Conservation (phyloP, 2,329 filamentous ascomycete species). For the Botrytis fabae region DNA sequence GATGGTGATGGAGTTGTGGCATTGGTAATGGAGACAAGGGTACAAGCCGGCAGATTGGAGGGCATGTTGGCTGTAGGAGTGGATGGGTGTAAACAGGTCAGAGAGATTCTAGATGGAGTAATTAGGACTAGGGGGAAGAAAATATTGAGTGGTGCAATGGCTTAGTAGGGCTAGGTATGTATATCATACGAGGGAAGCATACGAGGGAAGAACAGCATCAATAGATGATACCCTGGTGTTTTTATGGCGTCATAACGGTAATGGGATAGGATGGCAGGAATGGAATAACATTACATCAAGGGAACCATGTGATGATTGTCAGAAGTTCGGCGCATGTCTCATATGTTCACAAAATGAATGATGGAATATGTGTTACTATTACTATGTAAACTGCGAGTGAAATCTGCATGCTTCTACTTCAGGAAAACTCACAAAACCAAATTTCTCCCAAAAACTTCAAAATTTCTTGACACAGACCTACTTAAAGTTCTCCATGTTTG, state of each 20-base stretch:
- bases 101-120: conserved; percentile 76
- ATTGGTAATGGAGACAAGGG: conserved; percentile 81
- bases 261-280: conserved; percentile 2
- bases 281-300: neutral
- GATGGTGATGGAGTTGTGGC: conserved; percentile 73
- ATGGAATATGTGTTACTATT: conserved; percentile 5
- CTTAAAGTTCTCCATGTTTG: conserved; percentile 25
- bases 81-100: conserved; percentile 86
- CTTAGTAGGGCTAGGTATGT: neutral
- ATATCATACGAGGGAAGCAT: neutral
- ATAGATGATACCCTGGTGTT: conserved; percentile 26
- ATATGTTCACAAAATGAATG: neutral
- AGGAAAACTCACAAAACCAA: neutral
- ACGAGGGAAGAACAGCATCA: conserved; percentile 19
- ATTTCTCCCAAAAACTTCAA: neutral
- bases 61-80: conserved; percentile 91
- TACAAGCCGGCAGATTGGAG: conserved; percentile 80
- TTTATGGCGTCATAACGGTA: conserved; percentile 21
- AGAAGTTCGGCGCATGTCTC: neutral
- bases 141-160: conserved; percentile 54
- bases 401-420: neutral
- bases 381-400: neutral
- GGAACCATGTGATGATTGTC: neutral
- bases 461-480: neutral
- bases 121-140: conserved; percentile 69